These are phyloP conservation scores for Crassisporium funariophilum DNA, from an alignment of 768 basidiomycete genomes.

Conservation along the genomic window DNA sequence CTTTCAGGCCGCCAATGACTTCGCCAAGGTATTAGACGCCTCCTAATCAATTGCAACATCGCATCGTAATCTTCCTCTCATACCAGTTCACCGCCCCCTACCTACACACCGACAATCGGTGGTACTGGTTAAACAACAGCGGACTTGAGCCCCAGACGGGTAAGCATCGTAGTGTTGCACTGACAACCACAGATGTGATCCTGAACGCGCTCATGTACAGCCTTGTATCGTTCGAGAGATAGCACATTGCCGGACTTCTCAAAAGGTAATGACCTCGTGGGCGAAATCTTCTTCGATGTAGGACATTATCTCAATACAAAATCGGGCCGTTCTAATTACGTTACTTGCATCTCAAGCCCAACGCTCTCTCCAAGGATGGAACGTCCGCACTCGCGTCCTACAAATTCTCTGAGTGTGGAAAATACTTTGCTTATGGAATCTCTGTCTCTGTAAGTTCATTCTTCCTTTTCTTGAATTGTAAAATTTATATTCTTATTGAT, in stretches of 20 bases:
- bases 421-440: slow-evolving; percentile 77
- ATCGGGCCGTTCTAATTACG: slow-evolving; percentile 13
- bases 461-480: slow-evolving; percentile 5
- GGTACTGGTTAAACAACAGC: slow-evolving; percentile 84
- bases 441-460: slow-evolving; percentile 59
- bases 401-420: slow-evolving; percentile 66
- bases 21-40: slow-evolving; percentile 38
- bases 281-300: slow-evolving; percentile 82
- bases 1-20: slow-evolving; percentile 49
- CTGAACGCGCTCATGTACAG: slow-evolving; percentile 32
- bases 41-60: not conserved
- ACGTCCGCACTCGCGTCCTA: slow-evolving; percentile 62
- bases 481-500: slow-evolving; percentile 7
- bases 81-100: slow-evolving; percentile 63
- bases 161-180: slow-evolving; percentile 21
- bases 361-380: slow-evolving; percentile 71
- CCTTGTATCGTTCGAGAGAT: slow-evolving; percentile 62
- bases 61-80: slow-evolving; percentile 4
- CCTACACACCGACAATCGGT: slow-evolving; percentile 64
- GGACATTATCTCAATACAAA: slow-evolving; percentile 19
- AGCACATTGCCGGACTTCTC: slow-evolving; percentile 56
- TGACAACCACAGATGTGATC: not conserved
- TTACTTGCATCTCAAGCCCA: slow-evolving; percentile 49
- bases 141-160: slow-evolving; percentile 72
- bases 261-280: slow-evolving; percentile 38